Evolutionary conservation across 1,139 yeast species (phyloP).

Genomic region (Sugiyamaella xylanicola): DNA sequence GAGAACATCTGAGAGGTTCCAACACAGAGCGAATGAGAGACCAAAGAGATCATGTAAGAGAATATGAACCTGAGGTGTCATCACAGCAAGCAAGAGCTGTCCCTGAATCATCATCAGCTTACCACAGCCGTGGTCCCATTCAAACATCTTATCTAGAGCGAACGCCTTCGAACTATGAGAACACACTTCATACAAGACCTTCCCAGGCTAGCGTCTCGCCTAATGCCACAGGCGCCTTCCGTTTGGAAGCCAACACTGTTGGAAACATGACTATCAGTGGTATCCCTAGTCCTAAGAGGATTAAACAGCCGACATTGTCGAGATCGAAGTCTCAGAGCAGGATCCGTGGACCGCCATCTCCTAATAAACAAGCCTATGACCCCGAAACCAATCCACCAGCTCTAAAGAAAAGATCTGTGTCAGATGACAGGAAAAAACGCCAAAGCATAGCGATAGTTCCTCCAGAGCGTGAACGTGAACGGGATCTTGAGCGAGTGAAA

Average conservation of each 20-base stretch:
- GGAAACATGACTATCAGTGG: constrained; percentile 11
- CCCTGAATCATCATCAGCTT: not conserved
- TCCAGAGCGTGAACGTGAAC: constrained; percentile 1
- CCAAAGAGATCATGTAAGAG: no score
- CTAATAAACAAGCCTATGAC: constrained; percentile 2
- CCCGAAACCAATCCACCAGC: constrained; percentile 7
- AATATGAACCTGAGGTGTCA: no score
- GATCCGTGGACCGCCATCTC: constrained; percentile 11
- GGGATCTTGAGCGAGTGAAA: not conserved
- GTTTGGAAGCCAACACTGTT: not conserved
- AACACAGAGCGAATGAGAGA: no score
- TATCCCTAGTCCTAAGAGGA: constrained; percentile 8
- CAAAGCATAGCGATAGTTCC: constrained; percentile 6
- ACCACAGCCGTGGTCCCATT: no score
- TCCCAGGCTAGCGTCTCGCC: not conserved
- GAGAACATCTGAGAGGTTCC: no score
- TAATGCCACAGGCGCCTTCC: not conserved
- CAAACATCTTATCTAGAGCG: no score
- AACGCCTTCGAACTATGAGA: not conserved
- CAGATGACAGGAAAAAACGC: constrained; percentile 13
- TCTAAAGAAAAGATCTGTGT: constrained; percentile 12
- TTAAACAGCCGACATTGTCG: not conserved
- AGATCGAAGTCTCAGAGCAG: constrained; percentile 13
- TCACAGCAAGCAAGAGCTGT: not conserved
- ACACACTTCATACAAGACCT: not conserved